Base-by-base conservation (phyloP, 495 filamentous ascomycete genomes). In the Elasticomyces elasticus region DNA sequence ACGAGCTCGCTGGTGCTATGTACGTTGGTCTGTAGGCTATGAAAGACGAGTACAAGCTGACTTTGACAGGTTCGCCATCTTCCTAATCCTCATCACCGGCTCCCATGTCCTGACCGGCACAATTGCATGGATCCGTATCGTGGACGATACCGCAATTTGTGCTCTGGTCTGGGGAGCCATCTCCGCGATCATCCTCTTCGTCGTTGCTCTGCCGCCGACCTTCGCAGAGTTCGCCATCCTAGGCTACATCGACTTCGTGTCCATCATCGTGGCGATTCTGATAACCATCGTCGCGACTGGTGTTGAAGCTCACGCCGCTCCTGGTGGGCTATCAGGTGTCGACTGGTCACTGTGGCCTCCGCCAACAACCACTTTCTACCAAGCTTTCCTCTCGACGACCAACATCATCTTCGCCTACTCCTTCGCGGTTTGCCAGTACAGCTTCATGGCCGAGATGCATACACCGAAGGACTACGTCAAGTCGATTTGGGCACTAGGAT, bases 221-320 rank as follows among this genome's bases (percentile, higher is more conserved):
- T 74, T 75, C 59, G 61, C 69, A 26, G 71, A 75, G 31, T 62
- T 65, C 45, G 53, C 62, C 0, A 37, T 41, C n/a, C 49, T 75
- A 9, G 70, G 71, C 0, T 53, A 57, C 40, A 40, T 52, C 30
- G 60, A 54, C 37, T 60, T 60, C 31, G 40, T 55, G 26, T 61
- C 58, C 44, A 62, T 64, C 38, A 53, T 58, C 46, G 38, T 37
- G 20, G 52, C 56, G 42, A 61, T 65, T 51, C 50, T 61, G 43
- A 62, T 64, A 20, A 57, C 65, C 23, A 60, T 66, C 49, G 59
- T 58, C 58, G 64, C 60, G 40, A 61, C 54, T 5, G 62, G 60
- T 12, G 56, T 62, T 0, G 30, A 53, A 27, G 58, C 59, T 22
- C 37, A 42, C n/a, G 49, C 61, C 12, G 64, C 66, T 28, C 62